Percentiles rank a stretch among this genome's conserved stretches.
Conservation (phyloP, 192 early-diverging fungal genomes). For the Coemansia sp. region DNA sequence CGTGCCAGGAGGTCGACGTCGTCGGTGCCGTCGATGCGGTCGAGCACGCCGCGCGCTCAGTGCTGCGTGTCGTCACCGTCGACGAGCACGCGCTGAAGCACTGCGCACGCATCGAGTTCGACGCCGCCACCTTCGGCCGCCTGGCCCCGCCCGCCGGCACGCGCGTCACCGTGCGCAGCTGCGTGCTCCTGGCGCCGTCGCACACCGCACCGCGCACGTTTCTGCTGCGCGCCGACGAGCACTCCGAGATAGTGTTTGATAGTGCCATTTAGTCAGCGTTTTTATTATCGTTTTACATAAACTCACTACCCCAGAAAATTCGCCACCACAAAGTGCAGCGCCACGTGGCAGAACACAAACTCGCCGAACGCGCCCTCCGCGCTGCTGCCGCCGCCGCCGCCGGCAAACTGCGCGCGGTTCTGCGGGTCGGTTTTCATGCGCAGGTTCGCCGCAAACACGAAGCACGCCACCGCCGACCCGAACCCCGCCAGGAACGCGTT, state of each 20-base stretch:
- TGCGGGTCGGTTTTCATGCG: slow-evolving; percentile 88
- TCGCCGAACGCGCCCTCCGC: slow-evolving; percentile 93
- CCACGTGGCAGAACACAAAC: slow-evolving; percentile 79
- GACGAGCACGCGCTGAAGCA: slow-evolving; percentile 11
- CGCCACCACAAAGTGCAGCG: slow-evolving; percentile 87
- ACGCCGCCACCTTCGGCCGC: slow-evolving; percentile 17
- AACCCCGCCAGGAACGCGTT: slow-evolving; percentile 97
- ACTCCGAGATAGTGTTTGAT: slow-evolving; percentile 10
- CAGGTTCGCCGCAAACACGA: slow-evolving; percentile 86
- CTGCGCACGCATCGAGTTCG: slow-evolving; percentile 22
- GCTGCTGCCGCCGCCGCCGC: slow-evolving; percentile 59
- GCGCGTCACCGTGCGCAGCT: slow-evolving; percentile 38
- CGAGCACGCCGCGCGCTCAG: not conserved
- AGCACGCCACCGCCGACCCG: slow-evolving; percentile 84
- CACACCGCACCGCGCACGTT: slow-evolving; percentile 10
- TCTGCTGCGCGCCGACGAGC: slow-evolving; percentile 21
- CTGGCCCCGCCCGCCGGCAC: slow-evolving; percentile 11
- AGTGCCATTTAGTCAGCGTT: not conserved
- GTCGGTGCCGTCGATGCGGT: slow-evolving; percentile 12
- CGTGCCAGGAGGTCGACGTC: slow-evolving; percentile 34
- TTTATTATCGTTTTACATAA: too few species aligned
- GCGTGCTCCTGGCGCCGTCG: slow-evolving; percentile 6
- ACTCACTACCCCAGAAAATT: slow-evolving; percentile 88
- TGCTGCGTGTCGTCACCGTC: slow-evolving; percentile 20
- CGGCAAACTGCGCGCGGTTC: slow-evolving; percentile 65